Base-by-base conservation (phyloP, 257 asterid species). In the Paulownia fortunei region DNA sequence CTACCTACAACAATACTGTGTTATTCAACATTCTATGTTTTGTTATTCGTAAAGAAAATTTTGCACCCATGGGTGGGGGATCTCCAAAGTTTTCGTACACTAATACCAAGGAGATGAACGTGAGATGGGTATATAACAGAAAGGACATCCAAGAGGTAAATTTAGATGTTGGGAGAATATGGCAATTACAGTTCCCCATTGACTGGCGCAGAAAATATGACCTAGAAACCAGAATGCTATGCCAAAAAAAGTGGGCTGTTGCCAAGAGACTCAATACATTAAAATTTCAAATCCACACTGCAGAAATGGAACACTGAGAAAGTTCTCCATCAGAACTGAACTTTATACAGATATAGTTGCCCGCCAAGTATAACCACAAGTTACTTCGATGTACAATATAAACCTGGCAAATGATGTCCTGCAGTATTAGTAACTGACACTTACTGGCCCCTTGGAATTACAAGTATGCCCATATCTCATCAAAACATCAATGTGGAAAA, bases 1-100 rank as follows among this genome's bases (percentile, higher is more conserved):
- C 99, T 65, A 96, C 98, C 99, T 95, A 84, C 81, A 84, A 63
- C 23, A 58, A 66, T 24, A 44, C 19, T 10, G 46, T 15, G 46
- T 15, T 49, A 70, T 51, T 74, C 41, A 62, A 60, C 16, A 41
- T 69, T 46, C 36, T 74, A 47, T 26, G 13, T 58, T 41, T 52
- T 74, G 36, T 67, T 24, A 47, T 47, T 30, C 23, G 26, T 23
- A 73, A 63, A 21, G 66, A 61, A 37, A 30, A 3, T 41, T 55
- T 6, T 60, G 67, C 54, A 51, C 73, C 8, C 19, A 39, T 27
- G 15, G 49, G 19, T 30, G 26, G 51, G 8, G 36, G 11, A 68
- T 44, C 19, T 64, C 52, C 49, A 46, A 78, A 39, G 54, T 42
- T 72, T 36, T 32, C 9, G 63, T 30, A 72, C 65, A 27, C 37